phyloP scores from a whole-genome alignment of 371 early-diverging fungal species.

The Rhizopus delemar region DNA sequence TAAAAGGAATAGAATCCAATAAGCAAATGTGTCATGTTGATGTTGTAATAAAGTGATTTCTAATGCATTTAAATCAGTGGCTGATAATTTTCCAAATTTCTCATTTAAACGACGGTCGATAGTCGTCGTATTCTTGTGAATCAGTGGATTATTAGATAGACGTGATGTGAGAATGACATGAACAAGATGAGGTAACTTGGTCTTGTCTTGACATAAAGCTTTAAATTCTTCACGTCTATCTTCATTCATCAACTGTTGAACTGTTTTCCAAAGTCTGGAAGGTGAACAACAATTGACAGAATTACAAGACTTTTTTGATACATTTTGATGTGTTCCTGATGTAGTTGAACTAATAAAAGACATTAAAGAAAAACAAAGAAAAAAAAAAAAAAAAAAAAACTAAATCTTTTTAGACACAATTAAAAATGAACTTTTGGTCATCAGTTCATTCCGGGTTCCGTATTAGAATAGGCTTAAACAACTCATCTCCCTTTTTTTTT shows the following conservation, averaged over 20 bases:
- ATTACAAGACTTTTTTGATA: slow-evolving; percentile 33
- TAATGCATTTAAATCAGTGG: slow-evolving; percentile 28
- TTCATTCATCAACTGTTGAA: slow-evolving; percentile 33
- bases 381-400: slow-evolving; percentile 7
- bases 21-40: slow-evolving; percentile 25
- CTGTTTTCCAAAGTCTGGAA: slow-evolving; percentile 29
- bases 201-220: slow-evolving; percentile 16
- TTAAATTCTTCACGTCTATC: slow-evolving; percentile 32
- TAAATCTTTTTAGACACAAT: background rate
- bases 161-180: slow-evolving; percentile 37
- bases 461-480: background rate
- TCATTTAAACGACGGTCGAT: slow-evolving; percentile 15
- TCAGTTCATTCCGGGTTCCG: slow-evolving; percentile 19
- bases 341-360: slow-evolving; percentile 8
- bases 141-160: slow-evolving; percentile 31
- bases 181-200: slow-evolving; percentile 21
- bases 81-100: slow-evolving; percentile 27
- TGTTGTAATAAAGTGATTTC: slow-evolving; percentile 25
- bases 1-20: slow-evolving; percentile 13
- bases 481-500: too few relatives aligned
- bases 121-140: slow-evolving; percentile 24
- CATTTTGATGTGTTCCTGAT: slow-evolving; percentile 19
- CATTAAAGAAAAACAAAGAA: slow-evolving; percentile 7
- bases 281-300: slow-evolving; percentile 31
- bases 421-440: slow-evolving; percentile 10